phyloP scores from a whole-genome alignment of 2,329 filamentous ascomycete species.

The Passalora sequoiae region DNA sequence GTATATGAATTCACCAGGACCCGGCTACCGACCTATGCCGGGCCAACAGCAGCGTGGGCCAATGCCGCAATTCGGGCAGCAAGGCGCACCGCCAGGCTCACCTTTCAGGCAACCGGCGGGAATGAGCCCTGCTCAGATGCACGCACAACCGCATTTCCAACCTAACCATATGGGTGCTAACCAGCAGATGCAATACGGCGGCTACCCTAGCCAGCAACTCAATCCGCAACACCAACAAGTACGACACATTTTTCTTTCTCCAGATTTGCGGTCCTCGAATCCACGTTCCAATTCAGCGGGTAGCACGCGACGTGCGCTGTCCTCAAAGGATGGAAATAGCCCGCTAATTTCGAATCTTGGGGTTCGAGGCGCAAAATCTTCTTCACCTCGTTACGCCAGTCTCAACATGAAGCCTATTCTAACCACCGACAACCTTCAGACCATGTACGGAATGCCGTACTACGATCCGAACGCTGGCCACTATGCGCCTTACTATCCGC shows the following conservation, averaged over 20 bases:
- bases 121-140: slow-evolving; percentile 54
- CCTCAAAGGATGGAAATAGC: slow-evolving; percentile 17
- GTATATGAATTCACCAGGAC: slow-evolving; percentile 51
- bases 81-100: slow-evolving; percentile 30
- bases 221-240: slow-evolving; percentile 57
- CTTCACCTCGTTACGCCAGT: background rate
- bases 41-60: slow-evolving; percentile 48
- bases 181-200: slow-evolving; percentile 58
- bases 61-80: slow-evolving; percentile 43
- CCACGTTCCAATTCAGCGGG: slow-evolving; percentile 12
- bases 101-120: slow-evolving; percentile 47
- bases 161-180: slow-evolving; percentile 42
- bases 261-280: slow-evolving; percentile 10
- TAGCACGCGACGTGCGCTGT: slow-evolving; percentile 14
- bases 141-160: slow-evolving; percentile 62
- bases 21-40: slow-evolving; percentile 48
- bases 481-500: slow-evolving; percentile 44
- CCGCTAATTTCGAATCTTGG: slow-evolving; percentile 11
- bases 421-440: slow-evolving; percentile 46
- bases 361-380: slow-evolving; percentile 2
- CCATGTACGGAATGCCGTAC: slow-evolving; percentile 52
- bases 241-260: slow-evolving; percentile 45
- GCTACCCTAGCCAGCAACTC: slow-evolving; percentile 55
- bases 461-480: slow-evolving; percentile 45
- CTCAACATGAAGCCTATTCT: slow-evolving; percentile 36